Evolutionary conservation across 2,329 filamentous ascomycete species (phyloP), one percentile per base, ranked within the genome.

Genomic region (Camillea tinctor): DNA sequence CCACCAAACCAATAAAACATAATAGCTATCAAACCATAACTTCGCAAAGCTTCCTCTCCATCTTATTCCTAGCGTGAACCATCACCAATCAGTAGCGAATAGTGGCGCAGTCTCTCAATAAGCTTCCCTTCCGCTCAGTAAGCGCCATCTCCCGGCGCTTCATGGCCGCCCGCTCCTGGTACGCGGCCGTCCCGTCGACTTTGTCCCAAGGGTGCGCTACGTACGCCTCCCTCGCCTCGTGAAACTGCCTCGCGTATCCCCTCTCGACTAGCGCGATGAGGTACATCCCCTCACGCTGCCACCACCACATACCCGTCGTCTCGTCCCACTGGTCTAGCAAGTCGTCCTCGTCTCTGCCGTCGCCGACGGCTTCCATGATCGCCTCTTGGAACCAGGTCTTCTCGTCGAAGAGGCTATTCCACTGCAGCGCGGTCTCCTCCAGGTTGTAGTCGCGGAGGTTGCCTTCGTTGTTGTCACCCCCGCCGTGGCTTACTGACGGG

Each of bases 221-320:
- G 52, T 64, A 64, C 0, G 53, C 53, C 1, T 26, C 19, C 4
- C 65, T 19, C 0, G 65, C 65, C 0, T 40, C 44, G 19, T 50
- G 48, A 23, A 66, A 67, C 1, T 53, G 6, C n/a, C n/a, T 15
- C 17, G 57, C 53, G 57, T 24, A 55, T 51, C 1, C n/a, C 8
- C 49, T 21, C 20, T 54, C 55, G 11, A 56, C 24, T 8, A 61
- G 19, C 26, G 19, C 44, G 4, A 55, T 48, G 3, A 55, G 54
- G 59, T 56, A 66, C 1, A 66, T 8, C 8, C 59, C 17, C 26
- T 66, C 64, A 17, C 51, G 61, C 50, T 67, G 62, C 64, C 64
- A 67, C 52, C 48, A 62, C 59, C 50, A 60, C 58, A 57, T 58
- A 1, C 50, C 22, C 3, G 54, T 13, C 1, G 52, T 50, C 4